These are phyloP conservation scores for Candida coquimbonensis DNA, from an alignment of 805 yeast genomes.

Conservation along the genomic window DNA sequence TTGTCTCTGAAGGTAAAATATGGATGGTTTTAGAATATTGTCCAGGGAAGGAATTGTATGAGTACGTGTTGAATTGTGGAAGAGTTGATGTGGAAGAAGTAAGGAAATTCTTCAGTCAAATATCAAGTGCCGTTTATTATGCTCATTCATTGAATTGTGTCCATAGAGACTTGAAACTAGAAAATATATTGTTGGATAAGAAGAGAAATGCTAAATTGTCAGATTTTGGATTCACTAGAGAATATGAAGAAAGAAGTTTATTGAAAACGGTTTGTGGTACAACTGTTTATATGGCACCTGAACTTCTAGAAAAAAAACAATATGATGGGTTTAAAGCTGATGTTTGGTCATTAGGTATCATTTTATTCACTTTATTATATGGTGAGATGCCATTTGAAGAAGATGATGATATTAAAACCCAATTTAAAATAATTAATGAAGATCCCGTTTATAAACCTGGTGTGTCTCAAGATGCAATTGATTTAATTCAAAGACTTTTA, in stretches of 20 bases:
- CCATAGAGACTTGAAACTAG: conserved; percentile 81
- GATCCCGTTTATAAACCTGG: conserved; percentile 53
- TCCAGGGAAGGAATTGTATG: conserved; percentile 71
- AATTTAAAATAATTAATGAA: conserved; percentile 49
- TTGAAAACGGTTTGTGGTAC: conserved; percentile 91
- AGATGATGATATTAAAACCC: conserved; percentile 57
- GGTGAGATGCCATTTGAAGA: conserved; percentile 94
- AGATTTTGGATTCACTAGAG: conserved; percentile 93
- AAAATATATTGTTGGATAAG: conserved; percentile 60
- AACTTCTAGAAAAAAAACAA: conserved; percentile 57
- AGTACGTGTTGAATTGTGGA: conserved; percentile 48
- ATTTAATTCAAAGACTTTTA: conserved; percentile 47
- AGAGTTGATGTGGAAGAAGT: conserved; percentile 46
- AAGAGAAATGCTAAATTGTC: conserved; percentile 64
- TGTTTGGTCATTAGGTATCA: conserved; percentile 89
- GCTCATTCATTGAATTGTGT: conserved; percentile 73
- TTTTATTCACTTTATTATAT: conserved; percentile 72
- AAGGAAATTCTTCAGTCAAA: conserved; percentile 52
- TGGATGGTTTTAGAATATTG: conserved; percentile 92
- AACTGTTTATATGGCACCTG: conserved; percentile 96
- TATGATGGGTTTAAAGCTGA: conserved; percentile 81
- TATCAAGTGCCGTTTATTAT: conserved; percentile 51
- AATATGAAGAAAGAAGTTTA: conserved; percentile 46
- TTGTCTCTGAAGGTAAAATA: conserved; percentile 69
- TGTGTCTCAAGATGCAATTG: conserved; percentile 42